These are phyloP conservation scores for Polytrichum formosum DNA, from an alignment of 225 moss, liverwort and hornwort genomes.

Conservation along the genomic window DNA sequence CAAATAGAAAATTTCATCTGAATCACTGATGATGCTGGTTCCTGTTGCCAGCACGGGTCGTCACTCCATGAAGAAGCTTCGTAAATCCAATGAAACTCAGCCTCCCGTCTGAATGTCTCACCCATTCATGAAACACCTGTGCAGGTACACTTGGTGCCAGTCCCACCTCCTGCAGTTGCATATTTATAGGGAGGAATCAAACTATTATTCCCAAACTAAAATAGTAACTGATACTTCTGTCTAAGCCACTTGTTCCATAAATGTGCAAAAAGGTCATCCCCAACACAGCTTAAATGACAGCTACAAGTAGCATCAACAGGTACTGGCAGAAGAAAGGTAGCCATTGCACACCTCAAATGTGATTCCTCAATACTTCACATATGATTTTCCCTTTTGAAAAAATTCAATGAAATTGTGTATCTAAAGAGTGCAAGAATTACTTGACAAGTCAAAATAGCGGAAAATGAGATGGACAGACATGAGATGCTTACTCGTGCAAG, in stretches of 20 bases:
- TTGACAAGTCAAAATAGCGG: no score
- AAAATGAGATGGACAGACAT: neutral
- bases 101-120: constrained; percentile 85
- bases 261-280: no score
- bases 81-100: constrained; percentile 91
- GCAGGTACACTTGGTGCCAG: constrained; percentile 78
- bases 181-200: neutral
- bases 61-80: constrained; percentile 87
- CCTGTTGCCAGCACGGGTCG: constrained; percentile 62
- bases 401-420: no score
- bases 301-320: no score
- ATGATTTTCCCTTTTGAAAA: no score
- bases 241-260: no score
- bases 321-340: no score
- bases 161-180: constrained; percentile 73
- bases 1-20: constrained; percentile 7
- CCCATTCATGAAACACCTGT: constrained; percentile 88
- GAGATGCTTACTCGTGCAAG: constrained; percentile 70
- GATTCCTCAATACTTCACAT: no score
- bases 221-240: no score
- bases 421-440: no score
- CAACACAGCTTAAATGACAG: no score
- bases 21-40: constrained; percentile 32
- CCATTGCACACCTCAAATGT: no score
- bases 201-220: neutral